phyloP scores from a whole-genome alignment of 345 rosid genomes.

The Moricandia arvensis region DNA sequence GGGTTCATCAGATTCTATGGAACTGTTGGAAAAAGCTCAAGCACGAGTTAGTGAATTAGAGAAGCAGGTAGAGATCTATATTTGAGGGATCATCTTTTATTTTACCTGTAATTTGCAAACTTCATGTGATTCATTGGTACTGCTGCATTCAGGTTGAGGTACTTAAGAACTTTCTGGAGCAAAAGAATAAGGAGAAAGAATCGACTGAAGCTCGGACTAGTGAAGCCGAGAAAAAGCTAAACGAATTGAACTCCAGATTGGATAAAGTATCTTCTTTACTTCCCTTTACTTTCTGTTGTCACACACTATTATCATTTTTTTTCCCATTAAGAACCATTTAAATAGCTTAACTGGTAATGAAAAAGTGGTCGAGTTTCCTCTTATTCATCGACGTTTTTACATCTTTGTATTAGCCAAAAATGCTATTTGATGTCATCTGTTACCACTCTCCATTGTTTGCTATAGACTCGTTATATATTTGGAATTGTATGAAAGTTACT shows the following conservation, averaged over 20 bases:
- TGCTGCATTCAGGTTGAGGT: conserved; percentile 54
- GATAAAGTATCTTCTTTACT: conserved; percentile 53
- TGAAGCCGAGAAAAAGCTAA: conserved; percentile 63
- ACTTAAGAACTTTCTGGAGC: conserved; percentile 52
- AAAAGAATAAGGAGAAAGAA: conserved; percentile 55
- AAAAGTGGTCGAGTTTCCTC: not conserved
- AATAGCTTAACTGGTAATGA: not conserved
- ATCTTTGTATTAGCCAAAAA: not conserved
- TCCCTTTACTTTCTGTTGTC: not conserved
- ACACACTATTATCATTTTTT: not conserved
- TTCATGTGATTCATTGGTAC: not conserved
- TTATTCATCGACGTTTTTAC: not conserved
- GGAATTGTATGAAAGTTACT: not conserved
- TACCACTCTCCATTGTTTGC: not conserved
- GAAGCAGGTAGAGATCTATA: conserved; percentile 53
- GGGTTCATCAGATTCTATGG: conserved; percentile 56
- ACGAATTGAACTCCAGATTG: conserved; percentile 50
- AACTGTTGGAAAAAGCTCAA: conserved; percentile 63
- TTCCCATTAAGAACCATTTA: not conserved
- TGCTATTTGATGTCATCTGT: not conserved
- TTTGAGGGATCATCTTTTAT: not conserved
- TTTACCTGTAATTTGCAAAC: not conserved
- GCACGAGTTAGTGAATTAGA: conserved; percentile 71
- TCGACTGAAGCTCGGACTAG: conserved; percentile 46
- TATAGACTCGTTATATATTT: not conserved